A percentile compares a stretch with the other conserved stretches of the same genome.
Conservation (phyloP, 345 rosid genomes). For the Syzygium grande region DNA sequence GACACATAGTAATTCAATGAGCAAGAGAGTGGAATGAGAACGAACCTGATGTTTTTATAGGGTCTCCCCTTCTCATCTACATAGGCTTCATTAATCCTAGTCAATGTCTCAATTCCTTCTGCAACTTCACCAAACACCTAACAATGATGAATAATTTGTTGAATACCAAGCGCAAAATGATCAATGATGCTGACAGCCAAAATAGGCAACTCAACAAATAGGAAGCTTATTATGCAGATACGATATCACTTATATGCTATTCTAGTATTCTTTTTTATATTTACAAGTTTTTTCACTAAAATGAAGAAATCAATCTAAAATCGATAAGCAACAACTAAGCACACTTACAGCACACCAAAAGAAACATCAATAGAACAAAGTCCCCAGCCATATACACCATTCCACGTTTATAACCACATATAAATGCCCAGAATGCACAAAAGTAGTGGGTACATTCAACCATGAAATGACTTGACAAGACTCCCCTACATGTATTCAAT, state of each 20-base stretch:
- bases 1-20: not conserved
- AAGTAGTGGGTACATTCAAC: not conserved
- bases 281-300: not conserved
- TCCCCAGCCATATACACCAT: not conserved
- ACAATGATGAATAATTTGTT: not conserved
- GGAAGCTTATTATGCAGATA: not conserved
- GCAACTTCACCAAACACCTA: conserved; percentile 96
- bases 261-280: no score
- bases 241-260: not conserved
- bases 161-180: not conserved
- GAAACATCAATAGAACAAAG: not conserved
- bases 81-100: conserved; percentile 84
- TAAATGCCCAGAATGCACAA: not conserved
- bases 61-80: conserved; percentile 81
- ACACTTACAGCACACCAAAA: not conserved
- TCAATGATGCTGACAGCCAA: not conserved
- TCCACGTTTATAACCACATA: not conserved
- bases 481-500: not conserved
- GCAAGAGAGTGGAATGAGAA: not conserved
- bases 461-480: not conserved
- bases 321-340: not conserved
- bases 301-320: not conserved
- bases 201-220: not conserved
- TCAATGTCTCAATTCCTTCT: conserved; percentile 80
- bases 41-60: conserved; percentile 64